Evolutionary conservation across 2,329 filamentous ascomycete genomes (phyloP).

Genomic region (Metarhizium humberi): DNA sequence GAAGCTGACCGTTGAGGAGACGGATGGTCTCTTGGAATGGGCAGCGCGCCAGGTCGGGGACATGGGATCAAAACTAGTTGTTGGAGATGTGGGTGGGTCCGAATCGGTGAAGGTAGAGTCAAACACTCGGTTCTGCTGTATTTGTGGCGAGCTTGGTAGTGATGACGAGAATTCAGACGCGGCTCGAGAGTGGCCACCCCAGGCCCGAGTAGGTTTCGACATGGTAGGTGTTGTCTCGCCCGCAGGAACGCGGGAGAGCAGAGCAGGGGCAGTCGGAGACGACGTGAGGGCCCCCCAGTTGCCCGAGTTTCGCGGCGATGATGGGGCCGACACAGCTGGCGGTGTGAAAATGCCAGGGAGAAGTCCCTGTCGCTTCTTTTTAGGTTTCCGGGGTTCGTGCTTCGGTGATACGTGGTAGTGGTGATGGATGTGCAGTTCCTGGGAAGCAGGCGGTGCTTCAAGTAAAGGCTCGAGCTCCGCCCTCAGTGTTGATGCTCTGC

Average conservation of each 20-base stretch:
- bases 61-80: constrained; percentile 62
- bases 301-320: constrained; percentile 28
- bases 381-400: constrained; percentile 51
- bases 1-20: constrained; percentile 43
- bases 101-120: constrained; percentile 51
- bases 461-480: constrained; percentile 58
- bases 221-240: constrained; percentile 41
- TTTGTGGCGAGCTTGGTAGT: constrained; percentile 71
- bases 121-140: constrained; percentile 65
- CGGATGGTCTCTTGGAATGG: constrained; percentile 48
- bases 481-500: constrained; percentile 47
- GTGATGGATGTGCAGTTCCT: constrained; percentile 86
- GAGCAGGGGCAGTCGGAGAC: constrained; percentile 28
- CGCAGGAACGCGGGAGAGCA: constrained; percentile 29
- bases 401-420: constrained; percentile 72
- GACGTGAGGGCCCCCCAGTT: constrained; percentile 27
- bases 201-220: constrained; percentile 41
- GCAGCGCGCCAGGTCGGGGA: constrained; percentile 46
- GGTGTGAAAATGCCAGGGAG: constrained; percentile 54
- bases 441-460: constrained; percentile 33
- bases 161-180: constrained; percentile 64
- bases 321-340: constrained; percentile 24
- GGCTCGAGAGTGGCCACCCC: constrained; percentile 36
- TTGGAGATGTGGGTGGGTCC: constrained; percentile 74
- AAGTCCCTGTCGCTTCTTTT: constrained; percentile 63